Percentiles rank a stretch among this genome's conserved stretches.
phyloP scores from a whole-genome alignment of 2,329 filamentous ascomycete genomes.

The Trichoderma gracile region DNA sequence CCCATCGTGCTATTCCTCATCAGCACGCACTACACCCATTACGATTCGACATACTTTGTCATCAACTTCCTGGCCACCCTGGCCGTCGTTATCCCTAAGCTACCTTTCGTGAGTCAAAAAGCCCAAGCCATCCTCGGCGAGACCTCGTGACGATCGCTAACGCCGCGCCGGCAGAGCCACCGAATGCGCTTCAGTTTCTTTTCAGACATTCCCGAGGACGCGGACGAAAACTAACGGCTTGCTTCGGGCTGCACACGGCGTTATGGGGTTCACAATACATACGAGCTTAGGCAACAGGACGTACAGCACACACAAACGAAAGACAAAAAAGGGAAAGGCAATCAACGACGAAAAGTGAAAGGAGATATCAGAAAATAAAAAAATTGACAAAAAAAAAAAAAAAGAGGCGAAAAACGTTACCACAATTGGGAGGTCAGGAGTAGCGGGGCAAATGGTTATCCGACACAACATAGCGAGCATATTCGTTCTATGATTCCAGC shows the following conservation, averaged over 20 bases:
- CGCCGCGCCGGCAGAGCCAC: conserved; percentile 61
- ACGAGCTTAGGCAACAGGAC: conserved; percentile 25
- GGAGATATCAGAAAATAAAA: neutral
- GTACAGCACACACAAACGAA: conserved; percentile 14
- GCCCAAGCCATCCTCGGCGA: neutral
- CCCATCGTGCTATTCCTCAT: conserved; percentile 92
- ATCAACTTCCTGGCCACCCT: conserved; percentile 95
- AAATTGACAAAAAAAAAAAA: neutral
- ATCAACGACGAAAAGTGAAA: neutral
- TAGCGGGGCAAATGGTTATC: conserved; percentile 24
- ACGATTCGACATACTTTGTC: conserved; percentile 93
- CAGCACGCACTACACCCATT: conserved; percentile 98
- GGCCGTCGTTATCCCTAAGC: conserved; percentile 91
- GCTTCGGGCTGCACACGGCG: conserved; percentile 24
- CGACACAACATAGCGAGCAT: conserved; percentile 41
- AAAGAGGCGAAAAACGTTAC: conserved; percentile 6
- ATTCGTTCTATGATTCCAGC: conserved; percentile 36
- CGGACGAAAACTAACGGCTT: conserved; percentile 50
- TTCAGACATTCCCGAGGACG: conserved; percentile 56
- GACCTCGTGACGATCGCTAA: conserved; percentile 30
- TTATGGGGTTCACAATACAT: conserved; percentile 24
- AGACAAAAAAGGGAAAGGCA: conserved; percentile 1
- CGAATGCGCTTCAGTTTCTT: conserved; percentile 76
- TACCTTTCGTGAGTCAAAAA: conserved; percentile 76
- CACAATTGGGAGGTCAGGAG: conserved; percentile 24